Evolutionary conservation across 2,329 filamentous ascomycete species (phyloP), one percentile per base, ranked within the genome.

Genomic region (Pseudocercospora cruenta): DNA sequence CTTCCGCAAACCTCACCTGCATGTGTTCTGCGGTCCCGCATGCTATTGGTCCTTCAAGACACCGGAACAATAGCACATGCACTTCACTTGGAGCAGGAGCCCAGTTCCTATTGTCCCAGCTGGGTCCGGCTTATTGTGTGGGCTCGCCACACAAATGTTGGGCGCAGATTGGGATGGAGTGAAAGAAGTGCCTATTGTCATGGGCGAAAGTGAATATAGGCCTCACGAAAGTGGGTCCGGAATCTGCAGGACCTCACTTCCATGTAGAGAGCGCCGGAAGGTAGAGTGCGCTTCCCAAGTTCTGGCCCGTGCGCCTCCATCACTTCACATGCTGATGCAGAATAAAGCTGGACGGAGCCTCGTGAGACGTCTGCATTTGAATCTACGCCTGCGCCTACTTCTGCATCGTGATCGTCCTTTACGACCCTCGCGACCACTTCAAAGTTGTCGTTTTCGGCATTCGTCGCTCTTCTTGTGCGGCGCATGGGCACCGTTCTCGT

Each of bases 1-100:
- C n/a, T 21, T 39, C 21, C 51, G 7, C 28, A 63, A 58, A 63
- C 60, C 60, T 63, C 60, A 63, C 60, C 51, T 63, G 33, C 51
- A 55, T 53, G 31, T 31, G 51, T 22, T 47, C 8, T 28, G 4
- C 24, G 16, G 51, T 3, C 1, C 26, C 14, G 51, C 16, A 16
- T 55, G 51, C 51, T 55, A 55, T 31, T 33, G 51, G 26, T 19
- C 16, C 24, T n/a, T 54, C 57, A 12, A 43, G 22, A 24, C 21
- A 45, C 39, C 57, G 33, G 14, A 43, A 59, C 57, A 59, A 59
- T 59, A 59, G 36, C 57, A 43, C 36, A 47, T 8, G 57, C 36
- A 26, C 58, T 49, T 51, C 39, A 60, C n/a, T 58, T 58, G 4
- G 5, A 36, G 33, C n/a, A 21, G 19, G 28, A 6, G n/a, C 16